phyloP scores from a whole-genome alignment of 169 alveolate genomes.

The Plasmodium falciparum region DNA sequence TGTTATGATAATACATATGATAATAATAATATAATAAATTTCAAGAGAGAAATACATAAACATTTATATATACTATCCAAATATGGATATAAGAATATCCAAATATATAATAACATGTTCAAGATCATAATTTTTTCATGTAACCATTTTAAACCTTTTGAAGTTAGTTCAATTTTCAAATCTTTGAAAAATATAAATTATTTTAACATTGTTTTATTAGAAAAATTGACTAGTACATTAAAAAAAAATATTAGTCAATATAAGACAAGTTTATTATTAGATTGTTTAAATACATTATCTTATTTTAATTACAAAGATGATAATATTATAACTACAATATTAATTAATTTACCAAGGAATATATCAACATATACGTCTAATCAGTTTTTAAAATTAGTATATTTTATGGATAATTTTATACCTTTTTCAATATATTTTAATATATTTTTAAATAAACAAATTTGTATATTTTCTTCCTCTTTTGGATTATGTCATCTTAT shows the following conservation, averaged over 20 bases:
- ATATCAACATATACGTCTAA: slow-evolving; percentile 51
- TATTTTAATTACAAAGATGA: slow-evolving; percentile 43
- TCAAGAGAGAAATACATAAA: slow-evolving; percentile 31
- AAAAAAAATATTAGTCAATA: slow-evolving; percentile 63
- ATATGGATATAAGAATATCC: slow-evolving; percentile 43
- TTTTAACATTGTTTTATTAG: slow-evolving; percentile 40
- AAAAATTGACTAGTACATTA: slow-evolving; percentile 15
- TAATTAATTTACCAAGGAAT: slow-evolving; percentile 44
- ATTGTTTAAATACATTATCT: slow-evolving; percentile 53
- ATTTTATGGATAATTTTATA: slow-evolving; percentile 41
- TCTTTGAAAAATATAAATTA: slow-evolving; percentile 48
- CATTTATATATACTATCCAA: slow-evolving; percentile 43
- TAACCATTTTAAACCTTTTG: slow-evolving; percentile 23
- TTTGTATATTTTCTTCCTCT: slow-evolving; percentile 35
- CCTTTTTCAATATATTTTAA: slow-evolving; percentile 35
- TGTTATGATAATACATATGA: background rate
- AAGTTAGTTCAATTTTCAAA: slow-evolving; percentile 56
- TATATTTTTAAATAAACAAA: slow-evolving; percentile 40
- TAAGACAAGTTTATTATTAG: slow-evolving; percentile 35
- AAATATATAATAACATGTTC: slow-evolving; percentile 23
- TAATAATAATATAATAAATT: background rate
- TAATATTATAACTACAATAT: slow-evolving; percentile 31
- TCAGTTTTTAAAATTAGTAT: slow-evolving; percentile 43
- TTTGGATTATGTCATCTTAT: slow-evolving; percentile 37
- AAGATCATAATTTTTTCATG: slow-evolving; percentile 22